phyloP scores from a whole-genome alignment of 768 basidiomycete genomes.

The Clitopilus passeckerianus region DNA sequence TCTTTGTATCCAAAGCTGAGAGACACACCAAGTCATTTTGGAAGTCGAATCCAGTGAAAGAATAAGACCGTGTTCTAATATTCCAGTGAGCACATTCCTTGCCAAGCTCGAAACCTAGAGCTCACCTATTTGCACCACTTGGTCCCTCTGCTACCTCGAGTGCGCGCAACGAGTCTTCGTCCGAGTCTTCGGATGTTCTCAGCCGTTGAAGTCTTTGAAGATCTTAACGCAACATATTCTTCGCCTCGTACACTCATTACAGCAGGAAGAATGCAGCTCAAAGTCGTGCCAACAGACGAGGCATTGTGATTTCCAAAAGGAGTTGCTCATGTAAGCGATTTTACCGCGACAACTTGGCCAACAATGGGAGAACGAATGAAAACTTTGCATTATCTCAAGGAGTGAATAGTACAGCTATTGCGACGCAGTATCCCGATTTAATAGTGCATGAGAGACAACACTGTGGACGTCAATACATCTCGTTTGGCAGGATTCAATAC shows the following conservation, averaged over 20 bases:
- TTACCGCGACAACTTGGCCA: no score
- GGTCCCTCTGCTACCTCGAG: conserved; percentile 74
- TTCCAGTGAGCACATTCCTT: background rate
- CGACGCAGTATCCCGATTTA: conserved; percentile 17
- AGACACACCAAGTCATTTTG: conserved; percentile 52
- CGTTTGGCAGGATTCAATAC: conserved; percentile 64
- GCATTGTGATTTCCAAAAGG: background rate
- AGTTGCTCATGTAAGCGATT: background rate
- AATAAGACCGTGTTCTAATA: conserved; percentile 52
- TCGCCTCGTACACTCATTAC: background rate
- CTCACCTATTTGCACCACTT: conserved; percentile 22
- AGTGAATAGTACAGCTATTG: no score
- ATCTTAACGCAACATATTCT: conserved; percentile 35
- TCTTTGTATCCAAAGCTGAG: background rate
- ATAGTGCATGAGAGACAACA: conserved; percentile 67
- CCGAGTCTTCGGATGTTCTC: conserved; percentile 54
- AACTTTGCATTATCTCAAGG: no score
- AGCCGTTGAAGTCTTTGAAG: conserved; percentile 33
- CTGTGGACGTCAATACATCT: conserved; percentile 73
- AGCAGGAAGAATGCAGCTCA: background rate
- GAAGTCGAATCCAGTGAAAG: conserved; percentile 75
- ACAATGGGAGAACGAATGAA: no score
- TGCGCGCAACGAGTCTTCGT: conserved; percentile 64
- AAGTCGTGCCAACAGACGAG: background rate
- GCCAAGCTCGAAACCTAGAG: background rate